Percentiles rank a stretch among this genome's conserved stretches.
Conservation (phyloP, 352 stramenopile genomes). For the Phytophthora ohioensis region DNA sequence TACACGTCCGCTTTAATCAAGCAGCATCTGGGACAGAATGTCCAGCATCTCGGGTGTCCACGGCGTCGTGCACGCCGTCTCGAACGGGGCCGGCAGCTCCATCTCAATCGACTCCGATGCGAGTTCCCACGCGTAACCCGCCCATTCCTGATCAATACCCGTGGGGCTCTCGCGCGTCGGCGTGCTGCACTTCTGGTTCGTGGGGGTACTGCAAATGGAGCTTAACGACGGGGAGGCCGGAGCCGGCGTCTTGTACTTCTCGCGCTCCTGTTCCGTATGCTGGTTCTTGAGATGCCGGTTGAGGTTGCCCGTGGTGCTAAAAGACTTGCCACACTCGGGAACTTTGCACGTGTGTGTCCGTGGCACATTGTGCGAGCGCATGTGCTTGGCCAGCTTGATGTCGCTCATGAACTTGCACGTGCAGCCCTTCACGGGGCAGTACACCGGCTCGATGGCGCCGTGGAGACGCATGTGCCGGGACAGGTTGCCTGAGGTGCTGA, state of each 20-base stretch:
- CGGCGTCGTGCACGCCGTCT: slow-evolving; percentile 40
- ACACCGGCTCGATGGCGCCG: slow-evolving; percentile 46
- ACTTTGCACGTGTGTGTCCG: slow-evolving; percentile 50
- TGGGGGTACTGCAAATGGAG: slow-evolving; percentile 36
- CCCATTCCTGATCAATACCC: slow-evolving; percentile 44
- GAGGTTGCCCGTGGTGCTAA: slow-evolving; percentile 63
- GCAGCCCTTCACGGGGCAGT: slow-evolving; percentile 41
- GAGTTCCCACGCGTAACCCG: slow-evolving; percentile 30
- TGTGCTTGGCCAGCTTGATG: slow-evolving; percentile 55
- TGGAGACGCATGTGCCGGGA: slow-evolving; percentile 59
- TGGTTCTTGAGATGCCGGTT: slow-evolving; percentile 63
- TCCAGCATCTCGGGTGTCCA: slow-evolving; percentile 53
- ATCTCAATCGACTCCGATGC: slow-evolving; percentile 24
- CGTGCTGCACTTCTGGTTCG: slow-evolving; percentile 28
- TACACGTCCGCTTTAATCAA: slow-evolving; percentile 33
- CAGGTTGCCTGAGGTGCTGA: slow-evolving; percentile 62
- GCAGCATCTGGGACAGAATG: slow-evolving; percentile 47
- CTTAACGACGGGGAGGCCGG: slow-evolving; percentile 19
- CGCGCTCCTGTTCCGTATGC: slow-evolving; percentile 39
- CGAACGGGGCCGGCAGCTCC: slow-evolving; percentile 34
- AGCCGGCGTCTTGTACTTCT: slow-evolving; percentile 19
- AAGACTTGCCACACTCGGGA: slow-evolving; percentile 50
- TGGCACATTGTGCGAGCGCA: slow-evolving; percentile 50
- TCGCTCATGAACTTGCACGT: slow-evolving; percentile 46
- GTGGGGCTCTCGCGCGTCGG: slow-evolving; percentile 39